A percentile compares a stretch with the other conserved stretches of the same genome.
phyloP scores from a whole-genome alignment of 164 flowering plant species.

The Aristolochia fimbriata region DNA sequence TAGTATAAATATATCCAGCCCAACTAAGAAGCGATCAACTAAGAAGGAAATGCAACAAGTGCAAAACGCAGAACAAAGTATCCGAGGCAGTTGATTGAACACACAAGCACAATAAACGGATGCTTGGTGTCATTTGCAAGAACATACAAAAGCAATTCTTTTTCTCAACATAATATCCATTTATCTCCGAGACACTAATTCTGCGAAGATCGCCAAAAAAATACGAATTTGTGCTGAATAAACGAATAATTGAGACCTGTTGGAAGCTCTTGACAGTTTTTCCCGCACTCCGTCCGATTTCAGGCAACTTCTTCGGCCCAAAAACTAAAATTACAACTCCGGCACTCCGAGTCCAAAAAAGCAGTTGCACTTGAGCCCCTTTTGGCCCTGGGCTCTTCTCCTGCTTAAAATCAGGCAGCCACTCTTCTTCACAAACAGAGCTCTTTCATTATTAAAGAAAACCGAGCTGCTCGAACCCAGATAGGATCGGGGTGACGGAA shows the following conservation, averaged over 20 bases:
- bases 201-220: neutral
- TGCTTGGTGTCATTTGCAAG: no score
- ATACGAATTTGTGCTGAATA: neutral
- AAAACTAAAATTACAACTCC: conserved; percentile 78
- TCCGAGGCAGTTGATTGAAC: no score
- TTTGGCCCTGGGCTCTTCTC: conserved; percentile 16
- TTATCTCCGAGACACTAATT: neutral
- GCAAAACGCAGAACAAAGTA: no score
- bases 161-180: no score
- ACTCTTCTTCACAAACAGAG: conserved; percentile 8
- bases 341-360: conserved; percentile 92
- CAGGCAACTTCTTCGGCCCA: conserved; percentile 91
- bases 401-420: conserved; percentile 12
- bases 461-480: conserved; percentile 20
- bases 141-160: no score
- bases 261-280: conserved; percentile 93
- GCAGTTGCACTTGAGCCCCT: conserved; percentile 48
- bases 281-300: conserved; percentile 75
- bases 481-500: conserved; percentile 15
- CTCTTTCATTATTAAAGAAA: conserved; percentile 18
- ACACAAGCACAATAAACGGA: neutral
- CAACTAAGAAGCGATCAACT: no score
- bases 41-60: no score
- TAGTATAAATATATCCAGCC: no score
- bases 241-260: conserved; percentile 38